A percentile compares a stretch with the other conserved stretches of the same genome.
Conservation (phyloP, 306 rosid species). For the Potentilla sterilis region DNA sequence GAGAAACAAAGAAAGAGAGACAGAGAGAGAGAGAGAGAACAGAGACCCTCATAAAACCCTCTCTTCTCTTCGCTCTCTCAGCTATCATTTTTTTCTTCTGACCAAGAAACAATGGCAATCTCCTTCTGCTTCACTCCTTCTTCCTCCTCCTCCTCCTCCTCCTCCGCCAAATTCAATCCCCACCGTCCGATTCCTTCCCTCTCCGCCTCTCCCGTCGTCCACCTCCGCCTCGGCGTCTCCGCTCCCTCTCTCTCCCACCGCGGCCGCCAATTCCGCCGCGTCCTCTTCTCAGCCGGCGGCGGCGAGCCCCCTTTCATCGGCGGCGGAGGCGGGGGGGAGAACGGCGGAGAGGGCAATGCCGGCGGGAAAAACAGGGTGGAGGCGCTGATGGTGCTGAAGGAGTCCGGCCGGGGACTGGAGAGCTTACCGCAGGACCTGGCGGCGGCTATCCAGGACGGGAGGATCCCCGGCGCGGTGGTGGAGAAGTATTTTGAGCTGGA, state of each 20-base stretch:
- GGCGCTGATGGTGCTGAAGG: conserved; percentile 60
- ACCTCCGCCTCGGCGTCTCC: conserved; percentile 24
- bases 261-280: conserved; percentile 23
- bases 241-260: conserved; percentile 23
- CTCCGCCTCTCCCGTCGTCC: conserved; percentile 22
- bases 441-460: conserved; percentile 67
- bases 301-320: conserved; percentile 21
- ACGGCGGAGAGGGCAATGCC: conserved; percentile 21
- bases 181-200: conserved; percentile 26
- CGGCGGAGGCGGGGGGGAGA: conserved; percentile 31
- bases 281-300: conserved; percentile 24
- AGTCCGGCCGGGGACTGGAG: conserved; percentile 67
- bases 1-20: not conserved
- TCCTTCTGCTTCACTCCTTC: conserved; percentile 47
- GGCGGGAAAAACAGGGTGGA: conserved; percentile 40
- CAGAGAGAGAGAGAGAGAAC: not conserved
- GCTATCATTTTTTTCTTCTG: not conserved
- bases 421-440: conserved; percentile 72
- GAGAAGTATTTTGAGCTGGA: conserved; percentile 65
- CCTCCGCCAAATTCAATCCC: conserved; percentile 34
- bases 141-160: conserved; percentile 24
- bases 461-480: conserved; percentile 74
- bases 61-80: not conserved
- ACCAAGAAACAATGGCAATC: conserved; percentile 49
- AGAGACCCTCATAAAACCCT: not conserved